Conservation (phyloP, 495 filamentous ascomycete genomes). For the Lepidopterella palustris region DNA sequence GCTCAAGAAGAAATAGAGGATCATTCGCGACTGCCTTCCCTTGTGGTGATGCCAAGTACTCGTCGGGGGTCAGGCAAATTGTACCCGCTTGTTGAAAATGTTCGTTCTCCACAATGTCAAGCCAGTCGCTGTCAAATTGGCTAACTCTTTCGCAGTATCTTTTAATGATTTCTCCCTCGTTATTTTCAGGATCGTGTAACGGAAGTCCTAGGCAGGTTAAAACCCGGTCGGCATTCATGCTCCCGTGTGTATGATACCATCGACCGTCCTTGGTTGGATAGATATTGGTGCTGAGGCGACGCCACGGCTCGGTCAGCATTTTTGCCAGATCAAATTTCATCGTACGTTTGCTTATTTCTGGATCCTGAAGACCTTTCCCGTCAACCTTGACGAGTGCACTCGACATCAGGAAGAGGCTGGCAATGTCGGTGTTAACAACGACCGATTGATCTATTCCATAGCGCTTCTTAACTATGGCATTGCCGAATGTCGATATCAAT, state of each 20-base stretch:
- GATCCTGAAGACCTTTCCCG: background rate
- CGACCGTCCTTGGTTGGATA: conserved; percentile 1
- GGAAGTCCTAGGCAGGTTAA: background rate
- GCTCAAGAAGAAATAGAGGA: background rate
- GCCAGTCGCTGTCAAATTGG: background rate
- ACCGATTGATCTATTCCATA: background rate
- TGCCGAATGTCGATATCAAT: background rate
- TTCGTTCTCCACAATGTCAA: background rate
- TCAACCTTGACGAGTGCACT: background rate
- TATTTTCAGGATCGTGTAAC: background rate
- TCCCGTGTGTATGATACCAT: background rate
- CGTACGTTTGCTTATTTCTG: background rate
- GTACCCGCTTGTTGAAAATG: background rate
- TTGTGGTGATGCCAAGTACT: background rate
- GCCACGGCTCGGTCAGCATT: background rate
- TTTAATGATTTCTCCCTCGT: background rate
- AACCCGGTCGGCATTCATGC: background rate
- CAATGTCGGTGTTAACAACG: background rate
- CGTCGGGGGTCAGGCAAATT: background rate
- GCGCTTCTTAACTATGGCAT: background rate
- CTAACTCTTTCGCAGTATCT: background rate
- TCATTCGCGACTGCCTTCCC: background rate
- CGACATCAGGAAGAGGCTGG: background rate
- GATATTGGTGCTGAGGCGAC: background rate
- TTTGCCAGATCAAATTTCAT: background rate